Evolutionary conservation across 495 filamentous ascomycete genomes (phyloP), one percentile per base, ranked within the genome.

Genomic region (Penicillium cosmopolitanum): DNA sequence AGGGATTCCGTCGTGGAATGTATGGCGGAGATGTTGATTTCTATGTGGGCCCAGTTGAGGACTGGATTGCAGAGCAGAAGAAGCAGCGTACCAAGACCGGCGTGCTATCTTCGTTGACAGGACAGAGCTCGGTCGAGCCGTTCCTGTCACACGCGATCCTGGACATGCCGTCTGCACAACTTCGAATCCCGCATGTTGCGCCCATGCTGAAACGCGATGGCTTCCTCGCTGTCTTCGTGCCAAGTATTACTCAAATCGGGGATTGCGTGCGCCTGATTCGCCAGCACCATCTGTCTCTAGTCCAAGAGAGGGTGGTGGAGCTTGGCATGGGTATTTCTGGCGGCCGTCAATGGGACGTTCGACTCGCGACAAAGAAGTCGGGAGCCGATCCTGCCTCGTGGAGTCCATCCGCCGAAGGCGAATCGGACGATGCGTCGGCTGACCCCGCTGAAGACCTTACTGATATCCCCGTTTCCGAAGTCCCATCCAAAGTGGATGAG

Each of bases 191-290:
- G 1, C 78, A 81, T 54, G 79, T 89, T 25, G 72, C 78, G 0
- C 70, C 80, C 12, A 80, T 84, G n/a, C 67, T 93, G 56, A 77
- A 79, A 21, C 73, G 77, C 0, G 80, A 89, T 69, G 90, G 88
- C 1, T 65, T 81, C 4, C 71, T 94, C 2, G 74, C 85, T 23
- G 83, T 90, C 16, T 94, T 90, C 68, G 85, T 83, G 70, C 90
- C 90, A 3, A 90, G 84, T 60, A 84, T 94, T 56, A 91, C 88
- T 6, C 91, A 93, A 72, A 89, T 93, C 56, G 82, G 77, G 36
- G 76, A 82, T 1, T 85, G 84, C 51, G 70, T 91, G 42, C 73
- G 82, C 51, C 50, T 73, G 13, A 81, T 89, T 34, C 82, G 77
- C 43, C 62, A 74, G 11, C 62, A 82, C 18, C 73, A 63, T 16